These are phyloP conservation scores for Ganoderma boninense DNA, from an alignment of 1,284 basidiomycete genomes.

Conservation along the genomic window DNA sequence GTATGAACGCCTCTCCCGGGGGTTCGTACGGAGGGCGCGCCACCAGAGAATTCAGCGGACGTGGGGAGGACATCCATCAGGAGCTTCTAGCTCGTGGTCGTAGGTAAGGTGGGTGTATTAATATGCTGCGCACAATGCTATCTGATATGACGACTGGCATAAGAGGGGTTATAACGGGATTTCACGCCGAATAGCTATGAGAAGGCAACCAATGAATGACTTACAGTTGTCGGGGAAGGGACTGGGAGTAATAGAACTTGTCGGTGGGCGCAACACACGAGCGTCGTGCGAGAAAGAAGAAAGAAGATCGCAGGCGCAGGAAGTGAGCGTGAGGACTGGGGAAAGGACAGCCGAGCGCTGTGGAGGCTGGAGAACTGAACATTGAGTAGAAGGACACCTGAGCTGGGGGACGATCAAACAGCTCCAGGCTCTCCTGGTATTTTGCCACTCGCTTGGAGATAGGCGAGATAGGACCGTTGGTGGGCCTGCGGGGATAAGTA, in stretches of 20 bases:
- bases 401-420: constrained; percentile 13
- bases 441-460: not conserved
- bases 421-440: not conserved
- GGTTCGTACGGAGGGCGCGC: constrained; percentile 30
- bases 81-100: constrained; percentile 31
- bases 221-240: constrained; percentile 32
- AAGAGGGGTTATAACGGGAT: constrained; percentile 28
- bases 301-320: constrained; percentile 27
- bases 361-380: constrained; percentile 13
- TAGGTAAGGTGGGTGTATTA: constrained; percentile 31
- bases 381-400: not conserved
- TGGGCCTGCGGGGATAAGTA: not conserved
- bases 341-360: constrained; percentile 19
- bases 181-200: constrained; percentile 23
- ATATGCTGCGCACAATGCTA: constrained; percentile 17
- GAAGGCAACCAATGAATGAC: constrained; percentile 32
- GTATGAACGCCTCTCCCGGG: constrained; percentile 16
- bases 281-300: constrained; percentile 28
- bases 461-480: not conserved
- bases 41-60: constrained; percentile 26
- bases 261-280: constrained; percentile 28
- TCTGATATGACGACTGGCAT: constrained; percentile 27
- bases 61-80: constrained; percentile 32
- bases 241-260: constrained; percentile 33
- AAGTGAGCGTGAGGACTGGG: constrained; percentile 17